Evolutionary conservation across 2,329 filamentous ascomycete species (phyloP), one percentile per base, ranked within the genome.

Genomic region (Botrytis galanthina): DNA sequence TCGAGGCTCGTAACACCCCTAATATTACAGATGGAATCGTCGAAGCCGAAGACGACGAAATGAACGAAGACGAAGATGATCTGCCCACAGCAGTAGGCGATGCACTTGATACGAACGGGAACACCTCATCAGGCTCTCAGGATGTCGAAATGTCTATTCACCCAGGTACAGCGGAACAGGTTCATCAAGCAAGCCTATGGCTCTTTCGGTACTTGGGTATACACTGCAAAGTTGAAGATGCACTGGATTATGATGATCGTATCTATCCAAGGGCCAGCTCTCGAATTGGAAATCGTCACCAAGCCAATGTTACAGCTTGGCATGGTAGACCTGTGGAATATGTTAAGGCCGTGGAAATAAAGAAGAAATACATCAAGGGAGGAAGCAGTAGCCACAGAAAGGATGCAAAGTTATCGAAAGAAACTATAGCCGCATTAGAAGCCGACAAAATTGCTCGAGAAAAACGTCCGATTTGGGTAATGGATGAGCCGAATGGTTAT

Each of bases 241-340:
- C 94, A 0, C 86, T 99, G 44, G 96, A 99, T 81, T 97, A 97
- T 81, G 96, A 99, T 80, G 96, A 99, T 82, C 91, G 96, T 76
- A 98, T 99, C 77, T 98, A 98, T 80, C 96, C 96, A 14, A 92
- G 96, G 77, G 95, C 96, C 26, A 97, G 95, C 81, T 98, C 96
- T 72, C 92, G 96, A 54, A 86, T 98, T 54, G 96, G 96, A 12
- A 93, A 94, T 16, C 90, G 94, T 72, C 94, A 98, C 82, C 96
- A 99, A 84, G 95, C 96, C 6, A 91, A 90, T 77, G 93, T 97
- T 48, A 86, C 88, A 67, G 87, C 92, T 9, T 99, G 96, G 96
- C 92, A 92, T 72, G 96, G 95, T 8, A 90, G 90, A 71, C 91
- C 94, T 0, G 91, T 98, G n/a, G 87, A 97, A 81, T 93, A 97